These are phyloP conservation scores for Cyathus striatus DNA, from an alignment of 768 basidiomycete genomes.

Conservation along the genomic window DNA sequence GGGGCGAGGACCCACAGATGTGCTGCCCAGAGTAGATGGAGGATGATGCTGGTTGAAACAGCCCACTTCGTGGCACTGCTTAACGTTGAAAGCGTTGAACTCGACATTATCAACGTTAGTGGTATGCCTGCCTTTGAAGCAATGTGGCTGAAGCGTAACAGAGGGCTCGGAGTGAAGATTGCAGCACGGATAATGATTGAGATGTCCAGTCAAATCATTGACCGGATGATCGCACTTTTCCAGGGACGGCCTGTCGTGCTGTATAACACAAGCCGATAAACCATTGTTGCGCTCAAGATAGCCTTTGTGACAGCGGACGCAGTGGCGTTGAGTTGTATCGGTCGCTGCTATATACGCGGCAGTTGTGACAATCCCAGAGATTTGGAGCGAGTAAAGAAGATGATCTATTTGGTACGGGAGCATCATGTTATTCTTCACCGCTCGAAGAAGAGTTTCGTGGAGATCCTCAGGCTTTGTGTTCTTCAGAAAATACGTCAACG, in stretches of 20 bases:
- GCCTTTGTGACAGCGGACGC: constrained; percentile 12
- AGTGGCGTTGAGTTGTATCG: constrained; percentile 11
- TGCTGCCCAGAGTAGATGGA: no score
- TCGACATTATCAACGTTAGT: constrained; percentile 6
- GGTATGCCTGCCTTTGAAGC: constrained; percentile 11
- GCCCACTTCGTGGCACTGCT: not conserved
- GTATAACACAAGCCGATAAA: constrained; percentile 1
- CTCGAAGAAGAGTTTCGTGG: constrained; percentile 3
- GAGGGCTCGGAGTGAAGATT: not conserved
- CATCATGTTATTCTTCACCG: constrained; percentile 1
- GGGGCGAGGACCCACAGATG: no score
- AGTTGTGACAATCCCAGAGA: constrained; percentile 6
- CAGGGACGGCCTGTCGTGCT: constrained; percentile 1
- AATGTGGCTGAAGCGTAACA: not conserved
- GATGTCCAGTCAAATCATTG: not conserved
- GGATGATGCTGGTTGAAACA: no score
- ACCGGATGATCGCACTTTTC: not conserved
- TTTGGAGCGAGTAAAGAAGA: constrained; percentile 9
- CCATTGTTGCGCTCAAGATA: constrained; percentile 18
- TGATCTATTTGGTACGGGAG: constrained; percentile 8
- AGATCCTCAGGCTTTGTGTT: constrained; percentile 12
- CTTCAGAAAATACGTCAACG: constrained; percentile 10
- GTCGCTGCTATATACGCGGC: constrained; percentile 5
- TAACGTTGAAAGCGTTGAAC: constrained; percentile 5
- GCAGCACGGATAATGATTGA: not conserved